Evolutionary conservation across 192 early-diverging fungal genomes (phyloP).

Genomic region (Geosiphon pyriformis): DNA sequence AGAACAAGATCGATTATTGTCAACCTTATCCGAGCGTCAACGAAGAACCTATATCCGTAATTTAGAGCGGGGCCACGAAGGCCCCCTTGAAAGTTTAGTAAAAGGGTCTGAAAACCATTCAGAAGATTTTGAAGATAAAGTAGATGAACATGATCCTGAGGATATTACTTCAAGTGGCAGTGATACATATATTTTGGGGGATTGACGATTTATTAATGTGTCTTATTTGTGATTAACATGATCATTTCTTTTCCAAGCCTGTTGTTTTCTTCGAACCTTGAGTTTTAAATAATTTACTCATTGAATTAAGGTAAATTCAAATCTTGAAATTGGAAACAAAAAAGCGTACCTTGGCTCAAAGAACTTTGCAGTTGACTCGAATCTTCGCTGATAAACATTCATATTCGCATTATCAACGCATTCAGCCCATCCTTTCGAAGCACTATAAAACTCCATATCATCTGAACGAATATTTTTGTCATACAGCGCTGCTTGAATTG

Average conservation of each 20-base stretch:
- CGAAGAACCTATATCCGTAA: slow-evolving; percentile 79
- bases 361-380: slow-evolving; percentile 79
- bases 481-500: slow-evolving; percentile 77
- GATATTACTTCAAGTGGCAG: too few species aligned
- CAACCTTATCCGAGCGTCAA: slow-evolving; percentile 73
- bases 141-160: too few species aligned
- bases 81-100: too few species aligned
- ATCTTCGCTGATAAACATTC: slow-evolving; percentile 78
- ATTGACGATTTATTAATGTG: too few species aligned
- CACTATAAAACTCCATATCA: slow-evolving; percentile 89
- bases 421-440: slow-evolving; percentile 89
- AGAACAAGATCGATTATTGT: slow-evolving; percentile 65
- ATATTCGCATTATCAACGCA: slow-evolving; percentile 77
- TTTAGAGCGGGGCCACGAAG: slow-evolving; percentile 73
- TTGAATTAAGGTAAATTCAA: not conserved
- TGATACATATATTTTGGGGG: too few species aligned
- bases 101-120: too few species aligned
- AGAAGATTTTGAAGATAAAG: too few species aligned
- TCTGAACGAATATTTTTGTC: slow-evolving; percentile 69
- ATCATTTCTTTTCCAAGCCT: slow-evolving; percentile 56
- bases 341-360: slow-evolving; percentile 48
- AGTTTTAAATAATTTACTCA: not conserved
- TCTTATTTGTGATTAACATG: slow-evolving; percentile 49
- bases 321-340: not conserved
- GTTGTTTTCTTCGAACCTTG: slow-evolving; percentile 47